phyloP scores from a whole-genome alignment of 73 alveolate species.

The Tetrahymena thermophila region DNA sequence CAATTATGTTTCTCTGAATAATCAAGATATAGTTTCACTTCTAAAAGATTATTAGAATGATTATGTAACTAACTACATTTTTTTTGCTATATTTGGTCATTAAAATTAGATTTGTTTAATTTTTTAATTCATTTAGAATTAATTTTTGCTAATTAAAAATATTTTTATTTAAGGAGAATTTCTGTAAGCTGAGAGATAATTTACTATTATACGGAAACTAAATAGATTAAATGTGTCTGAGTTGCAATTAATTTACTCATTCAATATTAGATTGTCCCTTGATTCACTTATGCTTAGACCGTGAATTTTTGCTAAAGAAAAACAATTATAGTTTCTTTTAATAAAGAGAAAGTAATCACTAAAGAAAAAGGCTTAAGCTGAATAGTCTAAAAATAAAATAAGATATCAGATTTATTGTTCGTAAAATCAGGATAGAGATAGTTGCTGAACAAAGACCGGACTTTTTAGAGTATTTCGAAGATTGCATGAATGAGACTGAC shows the following conservation, averaged over 20 bases:
- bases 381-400: background rate
- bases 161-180: background rate
- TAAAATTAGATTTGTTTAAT: no score
- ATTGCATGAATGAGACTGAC: background rate
- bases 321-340: background rate
- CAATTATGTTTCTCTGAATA: background rate
- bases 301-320: background rate
- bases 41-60: background rate
- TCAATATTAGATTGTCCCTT: background rate
- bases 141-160: background rate
- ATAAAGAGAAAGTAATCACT: background rate
- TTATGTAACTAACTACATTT: background rate
- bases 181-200: background rate
- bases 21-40: background rate
- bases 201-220: background rate
- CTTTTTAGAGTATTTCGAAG: background rate
- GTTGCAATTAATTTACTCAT: background rate
- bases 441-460: background rate
- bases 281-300: background rate
- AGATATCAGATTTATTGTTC: background rate
- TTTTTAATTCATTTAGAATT: background rate
- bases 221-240: background rate
- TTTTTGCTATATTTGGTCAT: no score
- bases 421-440: background rate
- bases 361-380: background rate